Base-by-base conservation (phyloP, 2,329 filamentous ascomycete species). In the Colletotrichum euphorbiae region DNA sequence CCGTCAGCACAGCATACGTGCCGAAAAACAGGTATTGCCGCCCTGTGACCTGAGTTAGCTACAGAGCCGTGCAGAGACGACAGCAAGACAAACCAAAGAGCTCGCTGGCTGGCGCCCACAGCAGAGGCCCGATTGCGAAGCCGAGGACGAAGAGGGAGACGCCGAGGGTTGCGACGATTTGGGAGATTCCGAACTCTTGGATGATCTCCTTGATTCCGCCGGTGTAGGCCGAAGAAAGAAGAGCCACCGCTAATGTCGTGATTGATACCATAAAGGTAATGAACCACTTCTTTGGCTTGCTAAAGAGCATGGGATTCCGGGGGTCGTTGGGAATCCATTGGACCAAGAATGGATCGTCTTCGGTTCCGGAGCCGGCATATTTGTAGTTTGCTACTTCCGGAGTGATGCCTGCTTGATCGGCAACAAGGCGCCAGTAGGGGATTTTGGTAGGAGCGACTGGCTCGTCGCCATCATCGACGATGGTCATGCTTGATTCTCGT, bases 61-160 rank as follows among this genome's bases (percentile, higher is more conserved):
- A 8, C 7, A 28, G 28, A 28, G 7, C 24, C 24, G 28, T 8
- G 28, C 28, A 4, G 28, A 28, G 28, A 8, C 6, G 28, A 28
- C 28, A 2, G 28, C 28, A 8, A 8, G 6, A 28, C 28, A 28
- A 7, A 28, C 28, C 88, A 70, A 84, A 90, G 1, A 90, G 81
- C 74, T 91, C 90, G 42, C 84, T 87, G 17, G 91, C 74, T 0
- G 89, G 89, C 4, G 87, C 89, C 86, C 87, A 90, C 2, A 91
- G 73, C 8, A 92, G 74, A 0, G 90, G 89, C 0, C 90, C 90
- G 4, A 91, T 62, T 2, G 80, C 83, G 69, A 85, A 85, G 17
- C 84, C 84, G 3, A 84, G 71, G 13, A 85, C 76, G 69, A 82
- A 83, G n/a, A 84, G 75, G 0, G 82, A 81, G 0, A 82, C 83